Evolutionary conservation across 345 rosid species (phyloP).

Genomic region (Bruguiera gymnorhiza): DNA sequence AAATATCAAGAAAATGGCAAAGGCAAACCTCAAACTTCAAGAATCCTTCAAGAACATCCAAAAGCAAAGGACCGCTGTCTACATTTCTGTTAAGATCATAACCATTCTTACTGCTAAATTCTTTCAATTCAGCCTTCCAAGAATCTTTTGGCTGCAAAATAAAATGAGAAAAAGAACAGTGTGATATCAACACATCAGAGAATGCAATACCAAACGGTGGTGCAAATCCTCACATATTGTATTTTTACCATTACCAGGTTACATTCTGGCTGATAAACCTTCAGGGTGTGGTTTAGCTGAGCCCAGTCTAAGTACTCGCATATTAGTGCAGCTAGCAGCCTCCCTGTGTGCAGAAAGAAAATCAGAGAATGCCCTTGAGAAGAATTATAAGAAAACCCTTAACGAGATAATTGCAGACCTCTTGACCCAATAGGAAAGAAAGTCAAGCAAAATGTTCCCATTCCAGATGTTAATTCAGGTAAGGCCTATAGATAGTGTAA

Average conservation of each 20-base stretch:
- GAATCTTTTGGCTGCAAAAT: slow-evolving; percentile 72
- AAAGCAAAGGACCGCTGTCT: slow-evolving; percentile 76
- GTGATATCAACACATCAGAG: slow-evolving; percentile 2
- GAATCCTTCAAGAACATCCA: slow-evolving; percentile 92
- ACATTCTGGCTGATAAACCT: slow-evolving; percentile 90
- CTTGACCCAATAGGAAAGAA: slow-evolving; percentile 1
- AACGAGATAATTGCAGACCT: not conserved
- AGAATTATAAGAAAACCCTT: not conserved
- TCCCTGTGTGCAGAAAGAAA: slow-evolving; percentile 48
- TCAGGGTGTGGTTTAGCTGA: slow-evolving; percentile 75
- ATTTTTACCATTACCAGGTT: slow-evolving; percentile 80
- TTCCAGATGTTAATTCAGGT: not conserved
- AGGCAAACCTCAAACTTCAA: slow-evolving; percentile 69
- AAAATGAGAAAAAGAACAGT: slow-evolving; percentile 7
- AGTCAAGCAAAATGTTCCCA: not conserved
- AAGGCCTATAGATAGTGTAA: too few species aligned
- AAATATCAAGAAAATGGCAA: not conserved
- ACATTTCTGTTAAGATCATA: slow-evolving; percentile 81
- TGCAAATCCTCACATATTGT: slow-evolving; percentile 3
- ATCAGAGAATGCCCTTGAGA: not conserved
- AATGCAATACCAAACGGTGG: slow-evolving; percentile 10
- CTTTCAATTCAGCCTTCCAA: slow-evolving; percentile 85
- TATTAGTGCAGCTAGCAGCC: slow-evolving; percentile 71
- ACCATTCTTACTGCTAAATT: slow-evolving; percentile 76
- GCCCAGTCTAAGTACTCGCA: slow-evolving; percentile 99